Evolutionary conservation across 2,329 filamentous ascomycete genomes (phyloP), one percentile per base, ranked within the genome.

Genomic region (Aureobasidium sp.): DNA sequence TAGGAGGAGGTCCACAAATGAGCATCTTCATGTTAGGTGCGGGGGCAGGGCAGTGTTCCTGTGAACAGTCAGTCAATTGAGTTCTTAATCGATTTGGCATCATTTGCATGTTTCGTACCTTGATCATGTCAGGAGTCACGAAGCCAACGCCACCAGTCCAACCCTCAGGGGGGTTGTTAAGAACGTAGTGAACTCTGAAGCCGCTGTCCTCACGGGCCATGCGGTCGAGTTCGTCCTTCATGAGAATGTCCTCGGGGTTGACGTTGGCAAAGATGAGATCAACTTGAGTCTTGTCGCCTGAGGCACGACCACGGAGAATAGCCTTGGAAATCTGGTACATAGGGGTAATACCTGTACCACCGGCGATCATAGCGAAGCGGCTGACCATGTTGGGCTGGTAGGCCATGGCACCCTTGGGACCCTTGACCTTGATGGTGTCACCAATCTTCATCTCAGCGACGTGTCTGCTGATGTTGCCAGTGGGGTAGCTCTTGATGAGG

Each of bases 261-360:
- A 99, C 94, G 74, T 99, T 99, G 75, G 94, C 94, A 72, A 97
- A 99, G 76, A 99, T 91, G 66, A 99, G 81, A 73, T 97, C 91
- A 60, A 97, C 86, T 80, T 96, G 82, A 64, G 94, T 99, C 73
- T 80, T 92, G 56, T 86, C 80, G 61, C 86, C 82, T 68, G 78
- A 80, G 64, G 76, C 76, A 60, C 73, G 66, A 12, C 72, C 72
- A 34, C 73, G 65, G 47, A 72, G 84, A 69, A 97, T 91, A 63
- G 93, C 94, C 71, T 91, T 89, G 74, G 96, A 87, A 70, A 99
- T 86, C 80, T 99, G 94, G 66, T 97, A 84, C 94, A 99, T 99
- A 64, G 94, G 94, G 10, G 94, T 97, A 76, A 99, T 97, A 69
- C 94, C 94, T 37, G 94, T 97, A 67, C 94, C 94, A 68, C 94